Evolutionary conservation across 257 asterid species (phyloP), one percentile per base, ranked within the genome.

Genomic region (Apocynum venetum): DNA sequence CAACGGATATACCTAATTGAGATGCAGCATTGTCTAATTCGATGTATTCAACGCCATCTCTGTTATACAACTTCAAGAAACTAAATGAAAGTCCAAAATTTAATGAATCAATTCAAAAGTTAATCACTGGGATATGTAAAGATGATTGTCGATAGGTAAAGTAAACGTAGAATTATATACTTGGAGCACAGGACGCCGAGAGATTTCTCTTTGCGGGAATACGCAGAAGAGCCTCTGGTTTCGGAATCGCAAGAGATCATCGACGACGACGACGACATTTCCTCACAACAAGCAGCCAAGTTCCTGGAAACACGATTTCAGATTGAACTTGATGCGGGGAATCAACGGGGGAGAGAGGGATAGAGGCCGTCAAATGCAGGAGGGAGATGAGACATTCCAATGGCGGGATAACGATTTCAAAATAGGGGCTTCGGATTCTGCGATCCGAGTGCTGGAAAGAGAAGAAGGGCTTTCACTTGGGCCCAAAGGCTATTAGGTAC

Each of bases 21-120:
- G 59, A 68, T 49, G 92, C 90, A 43, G 96, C 90, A 77, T 73
- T 83, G 51, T 89, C 92, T 82, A 91, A 63, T 75, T 92, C 91
- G 25, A 89, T 80, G 31, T 89, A 82, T n/a, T 85, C 92, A 64
- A 86, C 89, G 9, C 85, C 91, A n/a, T 81, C 87, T 66, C 83
- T 81, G 79, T 89, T 80, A 85, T 89, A 89, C 83, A 91, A 53
- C 86, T 52, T 85, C 86, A 91, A 71, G 77, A 91, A 91, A 75
- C 96, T 91, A 87, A 82, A 84, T 20, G 25, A 75, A 77, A 77
- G 56, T 11, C 8, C 8, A 74, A n/a, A 53, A 40, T 53, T 35
- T 9, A 57, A 74, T 47, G 15, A 74, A 8, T 38, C 38, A 73
- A 73, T 73, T 20, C 64, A 73, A 74, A 40, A 74, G 38, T 46